phyloP scores from a whole-genome alignment of 192 early-diverging fungal genomes.

The Gigaspora rosea region DNA sequence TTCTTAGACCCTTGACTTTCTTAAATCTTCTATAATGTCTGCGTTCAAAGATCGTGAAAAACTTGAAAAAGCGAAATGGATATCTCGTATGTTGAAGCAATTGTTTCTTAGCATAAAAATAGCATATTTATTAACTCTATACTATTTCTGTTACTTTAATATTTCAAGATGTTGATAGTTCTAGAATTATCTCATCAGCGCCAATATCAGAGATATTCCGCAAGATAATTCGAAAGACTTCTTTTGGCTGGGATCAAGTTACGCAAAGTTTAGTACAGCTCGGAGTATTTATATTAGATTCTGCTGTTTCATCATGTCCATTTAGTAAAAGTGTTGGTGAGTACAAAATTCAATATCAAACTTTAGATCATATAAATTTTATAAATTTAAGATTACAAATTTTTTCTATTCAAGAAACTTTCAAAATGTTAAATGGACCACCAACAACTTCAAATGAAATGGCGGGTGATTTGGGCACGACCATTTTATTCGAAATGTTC shows the following conservation, averaged over 20 bases:
- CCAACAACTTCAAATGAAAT: slow-evolving; percentile 44
- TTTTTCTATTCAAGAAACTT: neutral
- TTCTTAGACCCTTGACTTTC: slow-evolving; percentile 45
- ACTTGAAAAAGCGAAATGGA: slow-evolving; percentile 46
- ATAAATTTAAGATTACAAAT: neutral
- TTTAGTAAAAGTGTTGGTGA: slow-evolving; percentile 25
- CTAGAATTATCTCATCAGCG: slow-evolving; percentile 31
- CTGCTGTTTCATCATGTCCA: slow-evolving; percentile 35
- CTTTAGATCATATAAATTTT: neutral
- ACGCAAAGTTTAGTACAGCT: slow-evolving; percentile 56
- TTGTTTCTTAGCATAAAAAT: neutral
- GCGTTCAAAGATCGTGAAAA: slow-evolving; percentile 53
- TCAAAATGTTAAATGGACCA: slow-evolving; percentile 21
- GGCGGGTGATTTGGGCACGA: slow-evolving; percentile 43
- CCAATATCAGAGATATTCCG: slow-evolving; percentile 38
- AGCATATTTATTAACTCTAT: neutral
- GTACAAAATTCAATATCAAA: neutral
- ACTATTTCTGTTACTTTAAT: neutral
- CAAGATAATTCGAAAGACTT: slow-evolving; percentile 48
- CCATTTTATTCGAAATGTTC: slow-evolving; percentile 51
- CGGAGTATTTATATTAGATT: slow-evolving; percentile 53
- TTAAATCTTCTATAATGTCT: slow-evolving; percentile 48
- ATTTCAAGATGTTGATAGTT: slow-evolving; percentile 27
- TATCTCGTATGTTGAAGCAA: slow-evolving; percentile 35
- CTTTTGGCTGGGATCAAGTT: slow-evolving; percentile 56